Base-by-base conservation (phyloP, 2,329 filamentous ascomycete genomes). In the Aspergillus sp. region DNA sequence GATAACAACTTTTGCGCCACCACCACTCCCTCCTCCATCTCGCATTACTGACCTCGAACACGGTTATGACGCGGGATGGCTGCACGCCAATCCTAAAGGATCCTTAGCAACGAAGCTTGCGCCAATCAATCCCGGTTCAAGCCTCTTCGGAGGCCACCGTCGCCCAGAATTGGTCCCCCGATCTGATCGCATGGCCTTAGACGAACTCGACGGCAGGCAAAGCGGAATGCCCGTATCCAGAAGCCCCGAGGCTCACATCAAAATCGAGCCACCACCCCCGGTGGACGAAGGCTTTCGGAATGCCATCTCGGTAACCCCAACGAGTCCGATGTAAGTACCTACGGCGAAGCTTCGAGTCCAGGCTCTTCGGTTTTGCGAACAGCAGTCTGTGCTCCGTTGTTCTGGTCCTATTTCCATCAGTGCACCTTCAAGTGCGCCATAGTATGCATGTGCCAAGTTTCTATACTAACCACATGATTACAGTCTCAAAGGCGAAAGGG, bases 11-110 rank as follows among this genome's bases (percentile, higher is more conserved):
- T 65, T 68, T 41, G 75, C 77, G 47, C 85, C 85, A 53, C 85
- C 85, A 57, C 83, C 84, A 46, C 76, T 88, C 62, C 85, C 85
- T 61, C 85, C 85, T 60, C 85, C 85, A 52, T 82, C 84, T 48
- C 78, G 76, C 65, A 79, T 87, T 53, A 75, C 77, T 59, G 80
- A 83, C 54, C 71, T 83, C 58, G 73, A 76, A 60, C 68, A 76
- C 56, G 83, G 82, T 33, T 76, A 80, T 61, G 85, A 87, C 68
- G 76, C 80, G 50, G 83, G 80, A 54, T 87, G 83, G 83, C 74
- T 80, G 66, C 84, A 81, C 77, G 82, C 79, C 56, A 85, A 87
- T 69, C 75, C 75, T 47, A 74, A 74, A 43, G 75, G 73, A 53
- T 69, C 76, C 48, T 67, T 70, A 46, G 73, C 76, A 58, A 78